Conservation (phyloP, 2,329 filamentous ascomycete species). For the Myriosclerotinia curreyana region DNA sequence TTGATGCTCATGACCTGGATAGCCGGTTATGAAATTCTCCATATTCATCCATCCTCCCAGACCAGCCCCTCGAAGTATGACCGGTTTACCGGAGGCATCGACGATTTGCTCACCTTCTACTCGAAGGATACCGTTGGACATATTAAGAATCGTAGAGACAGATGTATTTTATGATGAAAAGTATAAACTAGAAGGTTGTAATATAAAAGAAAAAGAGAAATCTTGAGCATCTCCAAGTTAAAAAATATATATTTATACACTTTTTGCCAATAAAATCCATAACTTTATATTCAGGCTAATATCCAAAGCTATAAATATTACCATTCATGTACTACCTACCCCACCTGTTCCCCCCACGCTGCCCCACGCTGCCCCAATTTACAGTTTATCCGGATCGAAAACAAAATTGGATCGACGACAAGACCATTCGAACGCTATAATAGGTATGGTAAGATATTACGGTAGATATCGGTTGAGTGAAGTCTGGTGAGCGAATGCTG, state of each 20-base stretch:
- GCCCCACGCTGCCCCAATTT: too few species aligned
- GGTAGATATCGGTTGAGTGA: neutral
- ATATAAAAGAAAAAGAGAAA: neutral
- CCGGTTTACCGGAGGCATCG: slow-evolving; percentile 38
- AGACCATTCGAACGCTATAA: slow-evolving; percentile 8
- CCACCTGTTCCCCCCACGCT: slow-evolving; percentile 3
- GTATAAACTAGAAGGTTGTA: neutral
- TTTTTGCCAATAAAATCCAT: neutral
- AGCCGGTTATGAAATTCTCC: slow-evolving; percentile 65
- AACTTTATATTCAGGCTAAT: slow-evolving; percentile 20
- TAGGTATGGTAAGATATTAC: neutral
- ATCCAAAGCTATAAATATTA: slow-evolving; percentile 8
- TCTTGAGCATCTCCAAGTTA: neutral
- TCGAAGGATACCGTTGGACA: slow-evolving; percentile 38
- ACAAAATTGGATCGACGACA: slow-evolving; percentile 4
- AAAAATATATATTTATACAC: slow-evolving; percentile 6
- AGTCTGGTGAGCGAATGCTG: neutral
- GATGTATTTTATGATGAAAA: neutral
- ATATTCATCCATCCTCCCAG: slow-evolving; percentile 49
- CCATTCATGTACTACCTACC: slow-evolving; percentile 13
- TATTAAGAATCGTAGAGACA: slow-evolving; percentile 10
- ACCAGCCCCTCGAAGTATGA: slow-evolving; percentile 43
- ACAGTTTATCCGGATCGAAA: slow-evolving; percentile 12
- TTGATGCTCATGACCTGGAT: slow-evolving; percentile 55
- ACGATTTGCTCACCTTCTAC: slow-evolving; percentile 41